Evolutionary conservation across 192 early-diverging fungal genomes (phyloP).

Genomic region (Coemansia aciculifera): DNA sequence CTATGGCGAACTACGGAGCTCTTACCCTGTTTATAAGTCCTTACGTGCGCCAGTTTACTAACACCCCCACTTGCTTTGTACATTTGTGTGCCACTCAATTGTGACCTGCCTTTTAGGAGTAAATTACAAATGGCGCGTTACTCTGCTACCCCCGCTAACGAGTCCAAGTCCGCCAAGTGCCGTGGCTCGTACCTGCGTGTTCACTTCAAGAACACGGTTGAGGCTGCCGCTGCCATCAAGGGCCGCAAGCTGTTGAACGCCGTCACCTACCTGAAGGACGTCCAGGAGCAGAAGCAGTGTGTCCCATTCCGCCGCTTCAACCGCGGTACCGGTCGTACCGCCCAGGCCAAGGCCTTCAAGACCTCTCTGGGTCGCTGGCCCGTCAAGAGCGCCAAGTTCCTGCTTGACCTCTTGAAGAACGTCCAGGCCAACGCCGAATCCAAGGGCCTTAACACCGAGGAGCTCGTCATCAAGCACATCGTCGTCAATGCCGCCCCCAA

Average conservation of each 20-base stretch:
- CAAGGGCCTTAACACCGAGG: constrained; percentile 89
- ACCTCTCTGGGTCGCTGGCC: constrained; percentile 95
- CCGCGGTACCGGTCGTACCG: constrained; percentile 95
- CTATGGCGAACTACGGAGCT: background rate
- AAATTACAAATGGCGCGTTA: constrained; percentile 70
- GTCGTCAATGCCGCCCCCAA: constrained; percentile 98
- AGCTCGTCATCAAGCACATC: constrained; percentile 90
- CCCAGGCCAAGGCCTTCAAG: constrained; percentile 91
- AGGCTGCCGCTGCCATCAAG: constrained; percentile 89
- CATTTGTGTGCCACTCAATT: background rate
- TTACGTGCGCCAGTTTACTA: background rate
- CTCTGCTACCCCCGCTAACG: constrained; percentile 80
- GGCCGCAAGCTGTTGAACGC: constrained; percentile 93
- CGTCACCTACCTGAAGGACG: constrained; percentile 87
- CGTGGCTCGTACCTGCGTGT: constrained; percentile 92
- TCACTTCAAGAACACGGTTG: constrained; percentile 98
- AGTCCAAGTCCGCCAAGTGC: constrained; percentile 83
- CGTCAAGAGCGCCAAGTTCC: constrained; percentile 92
- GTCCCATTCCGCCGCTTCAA: constrained; percentile 97
- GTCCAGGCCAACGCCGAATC: constrained; percentile 95
- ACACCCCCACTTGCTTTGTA: background rate
- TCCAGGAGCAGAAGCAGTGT: constrained; percentile 95
- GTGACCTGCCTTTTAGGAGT: constrained; percentile 20
- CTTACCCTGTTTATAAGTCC: background rate
- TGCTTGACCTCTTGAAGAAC: constrained; percentile 93